Conservation (phyloP, 768 basidiomycete genomes). For the Favolaschia claudopus region DNA sequence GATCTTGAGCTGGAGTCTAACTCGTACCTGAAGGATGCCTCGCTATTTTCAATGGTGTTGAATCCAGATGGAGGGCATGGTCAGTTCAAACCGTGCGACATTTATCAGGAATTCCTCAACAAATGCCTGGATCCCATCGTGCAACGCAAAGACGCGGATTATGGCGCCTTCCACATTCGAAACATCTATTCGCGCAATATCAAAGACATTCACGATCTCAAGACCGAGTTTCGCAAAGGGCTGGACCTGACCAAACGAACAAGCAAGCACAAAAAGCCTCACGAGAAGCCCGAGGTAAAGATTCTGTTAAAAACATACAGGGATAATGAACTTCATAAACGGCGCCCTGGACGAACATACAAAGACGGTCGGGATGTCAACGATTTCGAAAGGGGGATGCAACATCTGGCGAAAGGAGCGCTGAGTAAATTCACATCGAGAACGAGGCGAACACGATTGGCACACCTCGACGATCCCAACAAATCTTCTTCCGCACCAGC, state of each 20-base stretch:
- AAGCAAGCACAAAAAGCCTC: conserved; percentile 33
- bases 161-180: conserved; percentile 37
- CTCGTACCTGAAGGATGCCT: conserved; percentile 24
- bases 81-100: conserved; percentile 33
- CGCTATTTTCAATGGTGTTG: conserved; percentile 36
- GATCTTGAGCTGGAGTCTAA: conserved; percentile 41
- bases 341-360: conserved; percentile 28
- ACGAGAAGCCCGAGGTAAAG: conserved; percentile 24
- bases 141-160: conserved; percentile 36
- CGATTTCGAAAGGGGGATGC: conserved; percentile 13
- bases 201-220: conserved; percentile 40
- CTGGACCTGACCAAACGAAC: conserved; percentile 27
- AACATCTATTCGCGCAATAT: conserved; percentile 38
- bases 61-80: conserved; percentile 36
- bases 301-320: conserved; percentile 29
- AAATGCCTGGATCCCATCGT: conserved; percentile 37
- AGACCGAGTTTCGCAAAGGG: conserved; percentile 34
- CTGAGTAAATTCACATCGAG: conserved; percentile 16
- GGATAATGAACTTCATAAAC: conserved; percentile 26
- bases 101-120: conserved; percentile 45
- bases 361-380: conserved; percentile 15
- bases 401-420: conserved; percentile 1
- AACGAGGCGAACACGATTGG: conserved; percentile 8
- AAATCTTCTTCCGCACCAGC: background rate
- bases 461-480: background rate